phyloP scores from a whole-genome alignment of 192 early-diverging fungal species.

The Allomyces macrogynus region DNA sequence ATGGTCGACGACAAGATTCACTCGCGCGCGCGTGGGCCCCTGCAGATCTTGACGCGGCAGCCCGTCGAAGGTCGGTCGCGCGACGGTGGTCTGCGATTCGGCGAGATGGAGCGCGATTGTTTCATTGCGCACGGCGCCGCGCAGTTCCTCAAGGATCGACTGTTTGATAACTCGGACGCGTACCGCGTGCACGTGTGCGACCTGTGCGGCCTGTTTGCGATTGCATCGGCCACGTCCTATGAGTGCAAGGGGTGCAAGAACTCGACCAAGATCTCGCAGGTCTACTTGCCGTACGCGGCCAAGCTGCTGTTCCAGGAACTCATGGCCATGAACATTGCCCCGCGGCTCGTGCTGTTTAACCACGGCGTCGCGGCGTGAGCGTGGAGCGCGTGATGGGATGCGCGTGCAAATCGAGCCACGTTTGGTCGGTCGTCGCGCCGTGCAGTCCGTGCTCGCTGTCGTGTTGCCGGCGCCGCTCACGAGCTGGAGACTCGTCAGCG shows the following conservation, averaged over 20 bases:
- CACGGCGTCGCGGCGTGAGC: too few relatives aligned
- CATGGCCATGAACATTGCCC: conserved; percentile 99
- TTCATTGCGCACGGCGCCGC: conserved; percentile 3
- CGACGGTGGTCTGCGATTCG: conserved; percentile 97
- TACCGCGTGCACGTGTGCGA: conserved; percentile 99
- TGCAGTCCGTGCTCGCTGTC: too few relatives aligned
- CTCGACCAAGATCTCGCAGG: conserved; percentile 86
- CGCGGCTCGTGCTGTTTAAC: conserved; percentile 43
- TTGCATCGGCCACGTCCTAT: conserved; percentile 52
- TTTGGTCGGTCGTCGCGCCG: too few relatives aligned
- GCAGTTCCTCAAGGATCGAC: conserved; percentile 45
- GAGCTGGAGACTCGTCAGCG: too few relatives aligned
- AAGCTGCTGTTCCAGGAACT: conserved; percentile 97
- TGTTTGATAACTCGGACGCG: conserved; percentile 94
- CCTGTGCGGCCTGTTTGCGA: conserved; percentile 92
- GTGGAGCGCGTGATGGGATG: too few relatives aligned
- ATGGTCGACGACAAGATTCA: conserved; percentile 99
- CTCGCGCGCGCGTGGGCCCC: conserved; percentile 80
- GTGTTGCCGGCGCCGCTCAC: too few relatives aligned
- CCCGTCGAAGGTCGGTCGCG: conserved; percentile 94
- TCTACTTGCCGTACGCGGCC: conserved; percentile 94
- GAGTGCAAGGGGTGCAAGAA: conserved; percentile 87
- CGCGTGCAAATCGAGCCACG: too few relatives aligned
- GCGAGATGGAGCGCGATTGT: conserved; percentile 97
- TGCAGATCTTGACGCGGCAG: conserved; percentile 93